Evolutionary conservation across 139 green algal species (phyloP).

Genomic region (Pseudopediastrum boryanum): DNA sequence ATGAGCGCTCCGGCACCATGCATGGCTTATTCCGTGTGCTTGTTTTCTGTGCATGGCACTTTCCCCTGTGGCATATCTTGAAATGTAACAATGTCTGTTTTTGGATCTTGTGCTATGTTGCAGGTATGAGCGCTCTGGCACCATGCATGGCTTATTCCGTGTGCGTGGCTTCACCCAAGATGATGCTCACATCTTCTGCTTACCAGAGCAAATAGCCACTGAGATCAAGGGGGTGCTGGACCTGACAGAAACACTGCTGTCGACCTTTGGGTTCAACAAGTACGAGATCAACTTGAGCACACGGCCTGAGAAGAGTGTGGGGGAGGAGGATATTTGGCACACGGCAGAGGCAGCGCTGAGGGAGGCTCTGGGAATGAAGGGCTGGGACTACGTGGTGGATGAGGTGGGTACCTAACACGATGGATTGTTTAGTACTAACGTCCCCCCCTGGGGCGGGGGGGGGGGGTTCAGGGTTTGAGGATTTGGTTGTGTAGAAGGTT

Average conservation of each 20-base stretch:
- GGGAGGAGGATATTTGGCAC: slow-evolving; percentile 89
- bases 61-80: no score
- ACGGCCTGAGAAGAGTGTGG: slow-evolving; percentile 92
- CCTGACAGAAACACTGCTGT: slow-evolving; percentile 73
- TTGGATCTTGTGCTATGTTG: slow-evolving; percentile 3
- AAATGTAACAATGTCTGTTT: no score
- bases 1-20: slow-evolving; percentile 94
- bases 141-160: slow-evolving; percentile 97
- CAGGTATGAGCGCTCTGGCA: slow-evolving; percentile 92
- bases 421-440: no score
- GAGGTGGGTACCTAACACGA: slow-evolving; percentile 5
- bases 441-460: neutral
- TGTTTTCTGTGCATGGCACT: no score
- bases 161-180: slow-evolving; percentile 99
- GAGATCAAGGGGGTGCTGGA: slow-evolving; percentile 92
- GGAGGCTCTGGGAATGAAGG: slow-evolving; percentile 83
- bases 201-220: slow-evolving; percentile 85
- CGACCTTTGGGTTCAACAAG: slow-evolving; percentile 90
- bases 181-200: slow-evolving; percentile 99
- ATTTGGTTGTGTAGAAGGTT: neutral
- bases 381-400: slow-evolving; percentile 62
- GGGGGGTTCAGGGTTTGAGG: neutral
- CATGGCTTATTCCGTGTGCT: slow-evolving; percentile 97
- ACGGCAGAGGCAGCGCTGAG: slow-evolving; percentile 78
- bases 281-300: slow-evolving; percentile 95